Percentiles rank a stretch among this genome's conserved stretches.
Evolutionary conservation across 2,329 filamentous ascomycete genomes (phyloP).

Genomic region (Magnaporthiopsis poae): DNA sequence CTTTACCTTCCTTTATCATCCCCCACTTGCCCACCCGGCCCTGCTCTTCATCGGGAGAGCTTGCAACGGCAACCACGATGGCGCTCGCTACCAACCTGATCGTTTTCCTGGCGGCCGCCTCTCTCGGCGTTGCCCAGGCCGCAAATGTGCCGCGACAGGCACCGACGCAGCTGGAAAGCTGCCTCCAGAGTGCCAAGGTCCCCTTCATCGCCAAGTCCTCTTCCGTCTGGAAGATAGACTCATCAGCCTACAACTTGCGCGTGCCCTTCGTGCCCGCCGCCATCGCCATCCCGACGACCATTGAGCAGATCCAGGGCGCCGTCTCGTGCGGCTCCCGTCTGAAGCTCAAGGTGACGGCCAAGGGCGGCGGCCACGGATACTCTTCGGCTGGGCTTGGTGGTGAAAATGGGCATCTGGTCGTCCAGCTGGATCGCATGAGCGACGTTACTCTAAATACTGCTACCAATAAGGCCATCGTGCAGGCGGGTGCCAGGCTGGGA

Average conservation of each 20-base stretch:
- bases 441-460: slow-evolving; percentile 29
- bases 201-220: slow-evolving; percentile 14
- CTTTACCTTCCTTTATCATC: too few species aligned
- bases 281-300: slow-evolving; percentile 32
- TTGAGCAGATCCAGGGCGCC: slow-evolving; percentile 34
- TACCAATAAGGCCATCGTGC: slow-evolving; percentile 32
- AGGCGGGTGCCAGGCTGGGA: slow-evolving; percentile 41
- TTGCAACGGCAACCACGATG: neutral
- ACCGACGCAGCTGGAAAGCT: slow-evolving; percentile 14
- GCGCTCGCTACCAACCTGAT: neutral
- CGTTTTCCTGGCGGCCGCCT: neutral
- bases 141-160: neutral
- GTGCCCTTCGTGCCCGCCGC: slow-evolving; percentile 28
- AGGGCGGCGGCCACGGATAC: slow-evolving; percentile 43
- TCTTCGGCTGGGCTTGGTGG: slow-evolving; percentile 38
- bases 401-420: slow-evolving; percentile 36
- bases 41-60: too few species aligned
- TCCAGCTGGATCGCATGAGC: slow-evolving; percentile 36
- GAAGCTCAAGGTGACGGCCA: slow-evolving; percentile 36
- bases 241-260: slow-evolving; percentile 22
- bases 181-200: slow-evolving; percentile 16
- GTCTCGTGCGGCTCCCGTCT: slow-evolving; percentile 33
- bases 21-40: too few species aligned
- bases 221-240: slow-evolving; percentile 24
- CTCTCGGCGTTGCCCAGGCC: neutral